Evolutionary conservation across 495 filamentous ascomycete genomes (phyloP).

Genomic region (Rhizodiscina lignyota): DNA sequence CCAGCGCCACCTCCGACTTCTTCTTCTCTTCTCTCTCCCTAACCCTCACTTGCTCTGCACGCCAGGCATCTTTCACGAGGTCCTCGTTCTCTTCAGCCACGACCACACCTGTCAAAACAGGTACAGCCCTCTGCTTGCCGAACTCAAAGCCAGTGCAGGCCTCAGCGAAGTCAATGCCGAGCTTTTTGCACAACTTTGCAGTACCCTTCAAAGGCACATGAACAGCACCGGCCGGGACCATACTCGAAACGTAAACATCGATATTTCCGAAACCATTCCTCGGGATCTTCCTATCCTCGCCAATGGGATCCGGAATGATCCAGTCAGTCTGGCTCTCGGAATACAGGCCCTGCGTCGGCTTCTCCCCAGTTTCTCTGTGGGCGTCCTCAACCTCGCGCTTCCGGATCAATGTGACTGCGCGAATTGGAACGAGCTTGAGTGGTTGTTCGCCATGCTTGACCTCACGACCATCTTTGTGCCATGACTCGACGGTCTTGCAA

Average conservation of each 20-base stretch:
- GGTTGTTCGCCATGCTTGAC: conserved; percentile 52
- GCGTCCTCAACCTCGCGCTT: conserved; percentile 82
- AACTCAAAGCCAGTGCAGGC: conserved; percentile 97
- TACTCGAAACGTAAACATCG: conserved; percentile 82
- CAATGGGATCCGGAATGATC: conserved; percentile 77
- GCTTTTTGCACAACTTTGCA: conserved; percentile 60
- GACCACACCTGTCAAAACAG: conserved; percentile 80
- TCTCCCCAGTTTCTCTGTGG: conserved; percentile 60
- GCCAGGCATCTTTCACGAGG: conserved; percentile 62
- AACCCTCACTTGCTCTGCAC: conserved; percentile 40
- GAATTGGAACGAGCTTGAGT: conserved; percentile 74
- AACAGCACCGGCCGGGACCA: conserved; percentile 72
- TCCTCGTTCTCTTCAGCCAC: conserved; percentile 65
- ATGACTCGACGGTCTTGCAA: conserved; percentile 86
- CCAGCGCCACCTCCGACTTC: conserved; percentile 64
- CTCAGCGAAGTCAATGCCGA: conserved; percentile 82
- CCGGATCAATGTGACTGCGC: conserved; percentile 74
- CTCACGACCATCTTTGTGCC: conserved; percentile 90
- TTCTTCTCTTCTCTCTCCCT: conserved; percentile 48
- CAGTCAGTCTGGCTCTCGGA: conserved; percentile 75
- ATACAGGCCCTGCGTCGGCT: conserved; percentile 75
- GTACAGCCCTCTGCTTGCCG: conserved; percentile 78
- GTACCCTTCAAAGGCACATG: conserved; percentile 70
- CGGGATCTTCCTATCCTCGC: conserved; percentile 70
- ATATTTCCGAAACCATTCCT: conserved; percentile 96